phyloP scores from a whole-genome alignment of 202 grass and related monocot species.

The Setaria italica region DNA sequence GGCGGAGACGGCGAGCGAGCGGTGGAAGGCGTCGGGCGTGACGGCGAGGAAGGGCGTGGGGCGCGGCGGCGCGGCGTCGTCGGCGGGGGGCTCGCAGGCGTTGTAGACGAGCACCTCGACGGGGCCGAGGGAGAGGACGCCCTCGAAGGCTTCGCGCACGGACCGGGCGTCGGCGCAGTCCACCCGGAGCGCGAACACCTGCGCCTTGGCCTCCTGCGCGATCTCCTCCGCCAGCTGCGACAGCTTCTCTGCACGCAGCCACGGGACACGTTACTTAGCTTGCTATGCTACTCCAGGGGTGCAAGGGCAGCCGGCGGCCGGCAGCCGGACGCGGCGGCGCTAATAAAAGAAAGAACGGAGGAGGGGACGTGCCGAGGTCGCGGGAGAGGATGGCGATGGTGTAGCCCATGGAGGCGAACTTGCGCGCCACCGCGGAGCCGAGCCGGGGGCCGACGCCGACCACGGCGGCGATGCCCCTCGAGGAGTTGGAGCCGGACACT shows the following conservation, averaged over 20 bases:
- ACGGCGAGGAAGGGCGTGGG: slow-evolving; percentile 68
- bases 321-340: too few relatives aligned
- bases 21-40: slow-evolving; percentile 65
- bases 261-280: too few relatives aligned
- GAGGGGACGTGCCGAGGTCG: slow-evolving; percentile 60
- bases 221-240: slow-evolving; percentile 85
- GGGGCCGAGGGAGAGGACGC: slow-evolving; percentile 82
- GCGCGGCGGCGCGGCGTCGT: not conserved
- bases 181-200: slow-evolving; percentile 89
- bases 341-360: not conserved
- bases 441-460: slow-evolving; percentile 87
- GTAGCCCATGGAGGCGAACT: slow-evolving; percentile 90
- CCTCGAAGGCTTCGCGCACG: slow-evolving; percentile 93
- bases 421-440: slow-evolving; percentile 79
- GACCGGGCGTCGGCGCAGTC: slow-evolving; percentile 85
- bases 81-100: slow-evolving; percentile 52
- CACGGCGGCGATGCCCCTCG: slow-evolving; percentile 86
- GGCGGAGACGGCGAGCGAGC: slow-evolving; percentile 61
- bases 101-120: slow-evolving; percentile 95
- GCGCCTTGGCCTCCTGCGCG: slow-evolving; percentile 77
- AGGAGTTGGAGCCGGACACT: slow-evolving; percentile 67
- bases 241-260: slow-evolving; percentile 65
- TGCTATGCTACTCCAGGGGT: too few relatives aligned
- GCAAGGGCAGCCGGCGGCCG: too few relatives aligned
- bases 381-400: slow-evolving; percentile 92